Conservation (phyloP, 2,329 filamentous ascomycete genomes). For the Penicillium fuscoglaucum region DNA sequence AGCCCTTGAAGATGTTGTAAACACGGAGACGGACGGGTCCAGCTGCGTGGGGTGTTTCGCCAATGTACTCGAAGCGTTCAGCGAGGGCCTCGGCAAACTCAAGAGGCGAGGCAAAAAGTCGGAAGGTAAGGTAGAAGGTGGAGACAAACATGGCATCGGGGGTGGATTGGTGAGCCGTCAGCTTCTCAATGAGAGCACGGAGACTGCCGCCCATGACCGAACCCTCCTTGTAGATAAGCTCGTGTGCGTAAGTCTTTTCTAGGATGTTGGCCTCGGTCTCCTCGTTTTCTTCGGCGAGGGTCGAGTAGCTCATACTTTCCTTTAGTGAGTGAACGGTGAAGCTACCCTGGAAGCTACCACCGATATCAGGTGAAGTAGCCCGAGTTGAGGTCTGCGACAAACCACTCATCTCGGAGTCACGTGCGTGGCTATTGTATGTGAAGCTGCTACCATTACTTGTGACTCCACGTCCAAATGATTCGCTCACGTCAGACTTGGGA, state of each 20-base stretch:
- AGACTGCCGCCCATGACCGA: constrained; percentile 92
- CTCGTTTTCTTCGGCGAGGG: constrained; percentile 70
- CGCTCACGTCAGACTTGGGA: constrained; percentile 33
- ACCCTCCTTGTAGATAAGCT: constrained; percentile 92
- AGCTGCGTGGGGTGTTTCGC: constrained; percentile 71
- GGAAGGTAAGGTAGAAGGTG: constrained; percentile 94
- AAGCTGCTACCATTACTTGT: constrained; percentile 77
- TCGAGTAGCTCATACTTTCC: constrained; percentile 65
- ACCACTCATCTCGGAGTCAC: constrained; percentile 77
- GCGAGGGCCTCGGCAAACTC: constrained; percentile 81
- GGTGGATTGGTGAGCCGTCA: constrained; percentile 89
- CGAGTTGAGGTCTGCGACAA: constrained; percentile 81
- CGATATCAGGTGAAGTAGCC: constrained; percentile 79
- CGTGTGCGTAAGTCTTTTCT: constrained; percentile 88
- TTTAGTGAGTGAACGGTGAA: constrained; percentile 65
- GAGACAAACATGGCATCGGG: constrained; percentile 90
- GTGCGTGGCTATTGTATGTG: constrained; percentile 70
- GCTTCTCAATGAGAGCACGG: constrained; percentile 84
- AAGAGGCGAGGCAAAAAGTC: constrained; percentile 80
- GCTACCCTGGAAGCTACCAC: constrained; percentile 53
- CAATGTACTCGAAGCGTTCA: constrained; percentile 88
- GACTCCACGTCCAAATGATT: constrained; percentile 62
- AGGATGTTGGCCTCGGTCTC: constrained; percentile 81
- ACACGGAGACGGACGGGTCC: constrained; percentile 83
- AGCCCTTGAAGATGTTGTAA: constrained; percentile 95